phyloP scores from a whole-genome alignment of 352 stramenopile species.

The Phytophthora citrophthora region DNA sequence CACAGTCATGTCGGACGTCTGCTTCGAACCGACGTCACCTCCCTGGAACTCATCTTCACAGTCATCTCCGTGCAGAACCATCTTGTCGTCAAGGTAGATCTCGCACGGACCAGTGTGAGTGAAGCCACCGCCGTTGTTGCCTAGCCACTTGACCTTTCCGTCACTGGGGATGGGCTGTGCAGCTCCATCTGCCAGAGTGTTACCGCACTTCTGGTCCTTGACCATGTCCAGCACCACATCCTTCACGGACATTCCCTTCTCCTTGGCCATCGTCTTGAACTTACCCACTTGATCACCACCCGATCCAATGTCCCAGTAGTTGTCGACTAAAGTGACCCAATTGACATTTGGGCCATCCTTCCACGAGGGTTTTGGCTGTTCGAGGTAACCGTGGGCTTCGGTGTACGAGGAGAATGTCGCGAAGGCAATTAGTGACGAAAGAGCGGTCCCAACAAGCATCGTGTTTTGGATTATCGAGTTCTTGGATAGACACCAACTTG shows the following conservation, averaged over 20 bases:
- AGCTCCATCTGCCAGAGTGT: conserved; percentile 24
- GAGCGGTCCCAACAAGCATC: conserved; percentile 4
- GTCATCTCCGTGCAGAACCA: conserved; percentile 39
- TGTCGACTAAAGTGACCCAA: conserved; percentile 21
- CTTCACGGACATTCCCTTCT: conserved; percentile 29
- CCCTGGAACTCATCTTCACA: conserved; percentile 44
- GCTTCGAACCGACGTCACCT: conserved; percentile 16
- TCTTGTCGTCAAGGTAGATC: conserved; percentile 49
- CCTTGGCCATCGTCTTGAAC: conserved; percentile 25
- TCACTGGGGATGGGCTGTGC: conserved; percentile 34
- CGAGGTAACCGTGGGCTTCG: conserved; percentile 24
- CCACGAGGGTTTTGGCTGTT: conserved; percentile 19
- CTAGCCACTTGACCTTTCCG: conserved; percentile 31
- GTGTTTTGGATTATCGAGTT: not conserved
- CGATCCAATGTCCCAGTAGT: conserved; percentile 35
- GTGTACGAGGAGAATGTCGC: not conserved
- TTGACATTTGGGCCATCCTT: conserved; percentile 1
- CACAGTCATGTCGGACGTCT: conserved; percentile 34
- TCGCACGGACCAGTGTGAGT: conserved; percentile 45
- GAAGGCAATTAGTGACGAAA: conserved; percentile 9
- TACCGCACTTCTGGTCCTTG: conserved; percentile 28
- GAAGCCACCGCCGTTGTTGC: conserved; percentile 35
- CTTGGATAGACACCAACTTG: not conserved
- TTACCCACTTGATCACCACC: conserved; percentile 23
- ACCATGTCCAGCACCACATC: conserved; percentile 38